A percentile compares a stretch with the other conserved stretches of the same genome.
These are phyloP conservation scores for Linaria vulgaris DNA, from an alignment of 257 asterid species.

Conservation along the genomic window DNA sequence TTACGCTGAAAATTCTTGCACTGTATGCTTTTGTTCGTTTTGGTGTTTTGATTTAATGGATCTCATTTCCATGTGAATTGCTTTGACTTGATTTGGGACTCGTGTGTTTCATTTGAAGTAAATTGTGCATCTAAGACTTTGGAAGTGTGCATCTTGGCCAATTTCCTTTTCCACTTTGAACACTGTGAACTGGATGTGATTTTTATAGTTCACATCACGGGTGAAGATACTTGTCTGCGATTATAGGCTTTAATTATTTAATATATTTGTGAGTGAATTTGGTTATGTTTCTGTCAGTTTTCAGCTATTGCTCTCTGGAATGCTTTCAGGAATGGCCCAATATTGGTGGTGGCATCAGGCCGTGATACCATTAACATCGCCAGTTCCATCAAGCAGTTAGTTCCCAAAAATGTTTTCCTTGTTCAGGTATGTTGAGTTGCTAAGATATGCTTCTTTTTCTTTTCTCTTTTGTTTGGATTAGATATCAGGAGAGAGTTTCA, in stretches of 20 bases:
- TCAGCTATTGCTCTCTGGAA: conserved; percentile 23
- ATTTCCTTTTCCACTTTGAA: conserved; percentile 11
- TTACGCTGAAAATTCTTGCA: background rate
- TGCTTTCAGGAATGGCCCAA: conserved; percentile 71
- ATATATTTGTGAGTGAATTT: conserved; percentile 9
- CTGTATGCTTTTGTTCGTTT: background rate
- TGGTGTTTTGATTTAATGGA: background rate
- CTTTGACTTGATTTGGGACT: background rate
- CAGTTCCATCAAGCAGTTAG: conserved; percentile 60
- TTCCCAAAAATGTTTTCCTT: conserved; percentile 66
- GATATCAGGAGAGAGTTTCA: background rate
- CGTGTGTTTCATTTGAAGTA: background rate
- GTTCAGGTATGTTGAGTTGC: conserved; percentile 65
- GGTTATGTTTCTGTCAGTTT: conserved; percentile 22
- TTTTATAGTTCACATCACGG: background rate
- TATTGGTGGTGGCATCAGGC: conserved; percentile 87
- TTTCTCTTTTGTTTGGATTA: background rate
- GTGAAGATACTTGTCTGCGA: conserved; percentile 10
- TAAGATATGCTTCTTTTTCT: background rate
- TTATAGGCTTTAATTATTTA: conserved; percentile 10
- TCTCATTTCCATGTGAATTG: conserved; percentile 10
- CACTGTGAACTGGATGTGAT: conserved; percentile 14
- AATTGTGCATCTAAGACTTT: conserved; percentile 1
- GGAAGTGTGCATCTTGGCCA: background rate
- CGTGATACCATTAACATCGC: conserved; percentile 73